A percentile compares a stretch with the other conserved stretches of the same genome.
Conservation (phyloP, 495 filamentous ascomycete species). For the Neurospora hispaniola region DNA sequence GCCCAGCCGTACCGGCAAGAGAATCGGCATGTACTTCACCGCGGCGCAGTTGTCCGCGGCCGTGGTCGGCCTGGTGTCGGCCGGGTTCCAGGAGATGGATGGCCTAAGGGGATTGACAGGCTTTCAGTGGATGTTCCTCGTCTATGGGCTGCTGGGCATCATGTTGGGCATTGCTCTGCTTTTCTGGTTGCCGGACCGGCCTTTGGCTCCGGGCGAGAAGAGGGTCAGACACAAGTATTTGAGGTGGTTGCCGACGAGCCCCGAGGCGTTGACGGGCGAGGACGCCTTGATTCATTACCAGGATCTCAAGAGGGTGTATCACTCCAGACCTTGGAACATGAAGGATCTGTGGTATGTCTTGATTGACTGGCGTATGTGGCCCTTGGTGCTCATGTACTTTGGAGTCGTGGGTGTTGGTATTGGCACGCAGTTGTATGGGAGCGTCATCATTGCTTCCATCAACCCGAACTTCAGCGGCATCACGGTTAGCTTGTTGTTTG, state of each 20-base stretch:
- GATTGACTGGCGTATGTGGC: slow-evolving; percentile 79
- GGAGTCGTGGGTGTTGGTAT: slow-evolving; percentile 89
- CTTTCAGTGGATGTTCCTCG: slow-evolving; percentile 91
- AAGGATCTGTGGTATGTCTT: slow-evolving; percentile 58
- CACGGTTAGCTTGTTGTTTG: slow-evolving; percentile 69
- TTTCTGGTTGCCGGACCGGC: slow-evolving; percentile 87
- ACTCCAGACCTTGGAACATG: slow-evolving; percentile 55
- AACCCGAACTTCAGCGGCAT: slow-evolving; percentile 61
- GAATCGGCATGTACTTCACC: slow-evolving; percentile 84
- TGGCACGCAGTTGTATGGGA: slow-evolving; percentile 77
- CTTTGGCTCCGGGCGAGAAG: slow-evolving; percentile 51
- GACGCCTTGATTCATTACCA: slow-evolving; percentile 78
- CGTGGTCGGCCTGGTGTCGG: slow-evolving; percentile 81
- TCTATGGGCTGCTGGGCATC: slow-evolving; percentile 70
- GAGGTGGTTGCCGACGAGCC: slow-evolving; percentile 52
- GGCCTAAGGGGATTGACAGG: slow-evolving; percentile 64
- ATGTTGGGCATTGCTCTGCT: slow-evolving; percentile 60
- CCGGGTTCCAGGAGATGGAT: slow-evolving; percentile 88
- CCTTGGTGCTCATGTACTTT: slow-evolving; percentile 83
- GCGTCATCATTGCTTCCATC: slow-evolving; percentile 72
- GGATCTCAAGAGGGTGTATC: slow-evolving; percentile 73
- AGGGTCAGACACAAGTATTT: slow-evolving; percentile 34
- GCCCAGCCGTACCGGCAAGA: slow-evolving; percentile 71
- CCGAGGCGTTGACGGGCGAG: slow-evolving; percentile 62
- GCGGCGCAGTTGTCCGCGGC: slow-evolving; percentile 83